Conservation (phyloP, 164 flowering plant genomes). For the Litsea cubeba region DNA sequence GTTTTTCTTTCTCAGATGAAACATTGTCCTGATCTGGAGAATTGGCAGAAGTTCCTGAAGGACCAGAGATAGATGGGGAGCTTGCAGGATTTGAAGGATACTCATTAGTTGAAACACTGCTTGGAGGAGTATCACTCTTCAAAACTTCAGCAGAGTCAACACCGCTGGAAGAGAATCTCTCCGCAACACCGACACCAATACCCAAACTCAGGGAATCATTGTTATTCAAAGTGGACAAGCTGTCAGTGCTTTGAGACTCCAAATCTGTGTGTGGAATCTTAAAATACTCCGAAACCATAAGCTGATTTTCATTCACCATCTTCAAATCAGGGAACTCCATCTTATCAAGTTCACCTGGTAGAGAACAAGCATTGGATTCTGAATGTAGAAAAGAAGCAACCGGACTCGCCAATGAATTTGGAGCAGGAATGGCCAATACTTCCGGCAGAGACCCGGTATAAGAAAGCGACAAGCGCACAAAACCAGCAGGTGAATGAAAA, state of each 20-base stretch:
- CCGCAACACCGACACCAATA: constrained; percentile 23
- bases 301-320: constrained; percentile 64
- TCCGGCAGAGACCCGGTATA: constrained; percentile 70
- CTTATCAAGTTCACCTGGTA: constrained; percentile 44
- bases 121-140: constrained; percentile 49
- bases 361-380: constrained; percentile 28
- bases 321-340: constrained; percentile 93
- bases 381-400: constrained; percentile 27
- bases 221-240: constrained; percentile 37
- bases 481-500: constrained; percentile 96
- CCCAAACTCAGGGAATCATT: constrained; percentile 35
- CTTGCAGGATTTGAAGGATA: constrained; percentile 40
- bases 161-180: constrained; percentile 32
- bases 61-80: constrained; percentile 40
- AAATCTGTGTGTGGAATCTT: constrained; percentile 33
- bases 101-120: constrained; percentile 49
- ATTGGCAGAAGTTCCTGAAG: constrained; percentile 25
- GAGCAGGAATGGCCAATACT: constrained; percentile 46
- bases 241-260: constrained; percentile 55
- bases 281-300: constrained; percentile 84
- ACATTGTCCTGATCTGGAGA: constrained; percentile 34
- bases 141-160: constrained; percentile 27
- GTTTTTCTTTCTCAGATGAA: constrained; percentile 25
- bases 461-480: constrained; percentile 61
- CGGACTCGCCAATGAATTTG: constrained; percentile 13